These are phyloP conservation scores for Laburnicola sp. DNA, from an alignment of 2,329 filamentous ascomycete genomes.

Conservation along the genomic window DNA sequence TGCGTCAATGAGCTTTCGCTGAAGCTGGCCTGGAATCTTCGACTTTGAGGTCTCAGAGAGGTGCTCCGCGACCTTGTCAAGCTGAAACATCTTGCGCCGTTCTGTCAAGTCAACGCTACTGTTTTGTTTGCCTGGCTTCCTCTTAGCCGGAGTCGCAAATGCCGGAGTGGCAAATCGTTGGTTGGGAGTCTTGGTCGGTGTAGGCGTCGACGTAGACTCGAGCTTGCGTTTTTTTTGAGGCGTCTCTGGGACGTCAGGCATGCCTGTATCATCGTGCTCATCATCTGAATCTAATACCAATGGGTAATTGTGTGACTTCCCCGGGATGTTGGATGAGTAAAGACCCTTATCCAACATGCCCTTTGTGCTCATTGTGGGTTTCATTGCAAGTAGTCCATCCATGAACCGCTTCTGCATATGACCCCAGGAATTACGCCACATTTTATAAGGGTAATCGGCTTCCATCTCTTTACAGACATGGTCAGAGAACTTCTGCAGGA, in stretches of 20 bases:
- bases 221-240: slow-evolving; percentile 42
- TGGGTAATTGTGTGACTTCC: slow-evolving; percentile 19
- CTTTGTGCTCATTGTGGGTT: slow-evolving; percentile 27
- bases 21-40: slow-evolving; percentile 39
- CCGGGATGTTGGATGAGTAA: slow-evolving; percentile 11
- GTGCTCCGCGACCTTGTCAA: slow-evolving; percentile 35
- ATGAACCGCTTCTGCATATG: slow-evolving; percentile 57
- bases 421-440: slow-evolving; percentile 50
- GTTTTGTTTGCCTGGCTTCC: not conserved
- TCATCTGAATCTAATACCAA: slow-evolving; percentile 26
- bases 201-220: slow-evolving; percentile 1
- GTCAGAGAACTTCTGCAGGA: slow-evolving; percentile 60
- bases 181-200: slow-evolving; percentile 5
- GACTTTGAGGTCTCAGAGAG: slow-evolving; percentile 32
- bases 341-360: slow-evolving; percentile 20
- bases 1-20: slow-evolving; percentile 38
- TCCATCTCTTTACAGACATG: slow-evolving; percentile 59
- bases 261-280: slow-evolving; percentile 13
- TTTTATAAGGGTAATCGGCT: slow-evolving; percentile 49
- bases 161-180: not conserved
- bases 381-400: slow-evolving; percentile 36
- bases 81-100: slow-evolving; percentile 21
- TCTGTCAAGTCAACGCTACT: slow-evolving; percentile 4
- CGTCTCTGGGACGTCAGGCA: slow-evolving; percentile 10
- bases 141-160: not conserved